Percentiles rank a stretch among this genome's conserved stretches.
These are phyloP conservation scores for Lablab purpureus DNA, from an alignment of 306 rosid genomes.

Conservation along the genomic window DNA sequence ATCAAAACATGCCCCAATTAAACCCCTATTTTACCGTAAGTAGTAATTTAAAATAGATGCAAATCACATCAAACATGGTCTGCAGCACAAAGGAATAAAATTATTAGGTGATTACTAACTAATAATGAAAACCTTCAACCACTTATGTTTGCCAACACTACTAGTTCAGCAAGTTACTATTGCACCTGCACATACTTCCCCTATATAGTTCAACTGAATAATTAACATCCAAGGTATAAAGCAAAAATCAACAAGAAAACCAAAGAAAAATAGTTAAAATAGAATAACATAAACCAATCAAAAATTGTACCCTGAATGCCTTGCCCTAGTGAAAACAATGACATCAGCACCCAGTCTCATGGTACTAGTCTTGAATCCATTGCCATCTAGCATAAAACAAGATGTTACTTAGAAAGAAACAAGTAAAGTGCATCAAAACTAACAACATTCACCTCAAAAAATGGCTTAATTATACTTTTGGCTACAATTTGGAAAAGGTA, in stretches of 20 bases:
- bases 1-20: constrained; percentile 19
- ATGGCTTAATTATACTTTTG: background rate
- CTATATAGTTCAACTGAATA: background rate
- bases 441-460: constrained; percentile 2
- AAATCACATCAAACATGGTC: background rate
- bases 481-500: background rate
- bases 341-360: constrained; percentile 97
- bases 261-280: constrained; percentile 28
- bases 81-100: constrained; percentile 1
- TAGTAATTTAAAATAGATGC: constrained; percentile 3
- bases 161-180: constrained; percentile 15
- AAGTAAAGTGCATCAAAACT: constrained; percentile 35
- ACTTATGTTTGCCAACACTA: constrained; percentile 5
- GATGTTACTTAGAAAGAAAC: constrained; percentile 36
- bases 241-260: background rate
- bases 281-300: constrained; percentile 13
- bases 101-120: background rate
- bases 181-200: background rate
- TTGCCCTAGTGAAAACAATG: constrained; percentile 85
- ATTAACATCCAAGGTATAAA: background rate
- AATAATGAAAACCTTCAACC: constrained; percentile 29
- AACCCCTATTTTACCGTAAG: background rate
- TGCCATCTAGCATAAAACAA: constrained; percentile 76
- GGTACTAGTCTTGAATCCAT: constrained; percentile 98
- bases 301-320: constrained; percentile 57